A percentile compares a stretch with the other conserved stretches of the same genome.
Evolutionary conservation across 108 stramenopile genomes (phyloP).

Genomic region (Nitzschia putrida): DNA sequence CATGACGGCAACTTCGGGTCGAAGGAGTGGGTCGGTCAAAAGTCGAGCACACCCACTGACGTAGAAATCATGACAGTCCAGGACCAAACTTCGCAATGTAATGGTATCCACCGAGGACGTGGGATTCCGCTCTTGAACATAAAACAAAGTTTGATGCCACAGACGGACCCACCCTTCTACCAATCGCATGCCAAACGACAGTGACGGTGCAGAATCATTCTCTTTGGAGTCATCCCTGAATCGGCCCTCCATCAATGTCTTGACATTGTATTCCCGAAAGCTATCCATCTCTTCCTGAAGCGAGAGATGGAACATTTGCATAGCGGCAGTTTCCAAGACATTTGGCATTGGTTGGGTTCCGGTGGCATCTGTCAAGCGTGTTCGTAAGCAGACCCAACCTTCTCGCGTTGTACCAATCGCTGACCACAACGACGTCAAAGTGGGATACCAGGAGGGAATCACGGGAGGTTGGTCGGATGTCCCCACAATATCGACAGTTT

Average conservation of each 20-base stretch:
- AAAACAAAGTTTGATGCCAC: conserved; percentile 29
- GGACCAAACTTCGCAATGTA: conserved; percentile 26
- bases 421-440: conserved; percentile 6
- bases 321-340: conserved; percentile 25
- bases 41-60: conserved; percentile 29
- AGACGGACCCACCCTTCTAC: conserved; percentile 32
- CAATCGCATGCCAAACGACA: background rate
- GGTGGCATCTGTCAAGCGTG: conserved; percentile 12
- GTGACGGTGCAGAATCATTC: background rate
- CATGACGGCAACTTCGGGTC: conserved; percentile 36
- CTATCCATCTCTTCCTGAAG: conserved; percentile 1
- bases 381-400: conserved; percentile 26
- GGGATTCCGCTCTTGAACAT: background rate
- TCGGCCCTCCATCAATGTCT: conserved; percentile 8
- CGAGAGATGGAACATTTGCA: conserved; percentile 25
- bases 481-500: conserved; percentile 11
- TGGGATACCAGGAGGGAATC: conserved; percentile 22
- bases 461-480: background rate
- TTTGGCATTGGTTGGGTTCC: conserved; percentile 15
- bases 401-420: conserved; percentile 18
- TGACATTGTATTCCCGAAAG: background rate
- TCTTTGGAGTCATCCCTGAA: conserved; percentile 2
- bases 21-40: conserved; percentile 15
- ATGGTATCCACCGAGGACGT: background rate
- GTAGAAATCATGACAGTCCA: conserved; percentile 24